Base-by-base conservation (phyloP, 1,284 basidiomycete species). In the Fomitiporia mediterranea region DNA sequence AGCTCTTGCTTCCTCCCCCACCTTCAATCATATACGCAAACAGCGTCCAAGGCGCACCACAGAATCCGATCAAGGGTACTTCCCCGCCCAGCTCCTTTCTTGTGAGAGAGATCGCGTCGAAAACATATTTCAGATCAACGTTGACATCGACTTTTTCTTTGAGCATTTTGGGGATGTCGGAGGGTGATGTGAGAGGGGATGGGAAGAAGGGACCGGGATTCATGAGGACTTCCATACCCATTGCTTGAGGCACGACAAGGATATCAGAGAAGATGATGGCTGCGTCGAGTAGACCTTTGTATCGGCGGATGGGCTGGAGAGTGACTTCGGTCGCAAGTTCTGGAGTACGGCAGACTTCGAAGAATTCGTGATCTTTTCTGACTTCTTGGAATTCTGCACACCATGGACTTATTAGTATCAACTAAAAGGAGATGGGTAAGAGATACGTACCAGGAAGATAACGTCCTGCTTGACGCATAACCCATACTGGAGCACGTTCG, bases 21-120 rank as follows among this genome's bases (percentile, higher is more conserved):
- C 94, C 95, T 70, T 97, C 94, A 64, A 95, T 82, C 95, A 98
- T 98, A 72, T 98, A 98, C 40, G 87, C 84, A 75, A 98, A 94
- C 53, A 98, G 79, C 17, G 95, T 98, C 95, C 95, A 98, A 1
- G 94, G 95, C 0, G 93, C 93, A 49, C 95, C 94, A 66, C 85
- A 91, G 73, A 98, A 98, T 3, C 94, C 94, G 64, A 98, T 95
- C 59, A 98, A 76, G 15, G 94, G 94, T 7, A 97, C 94, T 66
- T 90, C 82, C 25, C 94, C 94, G 1, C 82, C 78, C 52, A 98
- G 77, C 37, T 78, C 86, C 56, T 81, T 78, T 59, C 94, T 79
- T 4, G 94, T 94, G 65, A 83, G 68, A 5, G 87, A 91, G 70
- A 98, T 84, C 35, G 95, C 94, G 46, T 91, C 83, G 68, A 91